Evolutionary conservation across 805 yeast genomes (phyloP).

Genomic region (Ogataea polymorpha): DNA sequence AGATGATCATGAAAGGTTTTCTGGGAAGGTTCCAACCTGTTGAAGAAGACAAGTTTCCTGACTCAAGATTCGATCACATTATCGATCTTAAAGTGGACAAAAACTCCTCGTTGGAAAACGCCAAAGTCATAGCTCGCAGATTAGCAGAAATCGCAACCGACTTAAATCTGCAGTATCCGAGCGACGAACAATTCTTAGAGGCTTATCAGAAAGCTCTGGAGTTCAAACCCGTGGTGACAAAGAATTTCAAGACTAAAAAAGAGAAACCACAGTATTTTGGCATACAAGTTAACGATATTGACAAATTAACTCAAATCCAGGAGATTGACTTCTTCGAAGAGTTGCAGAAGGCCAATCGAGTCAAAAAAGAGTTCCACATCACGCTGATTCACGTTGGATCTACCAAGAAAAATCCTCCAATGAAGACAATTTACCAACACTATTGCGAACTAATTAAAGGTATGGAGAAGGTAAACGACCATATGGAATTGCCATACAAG

Average conservation of each 20-base stretch:
- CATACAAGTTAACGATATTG: slow-evolving; percentile 25
- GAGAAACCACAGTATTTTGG: slow-evolving; percentile 45
- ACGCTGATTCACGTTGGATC: slow-evolving; percentile 53
- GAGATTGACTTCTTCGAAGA: slow-evolving; percentile 10
- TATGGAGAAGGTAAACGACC: slow-evolving; percentile 4
- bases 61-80: slow-evolving; percentile 60
- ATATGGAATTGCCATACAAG: slow-evolving; percentile 12
- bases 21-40: slow-evolving; percentile 66
- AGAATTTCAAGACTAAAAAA: slow-evolving; percentile 25
- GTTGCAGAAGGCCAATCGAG: slow-evolving; percentile 33
- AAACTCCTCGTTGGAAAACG: slow-evolving; percentile 50
- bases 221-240: slow-evolving; percentile 52
- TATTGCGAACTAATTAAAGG: slow-evolving; percentile 15
- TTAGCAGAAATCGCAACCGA: slow-evolving; percentile 43
- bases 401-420: slow-evolving; percentile 13
- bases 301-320: slow-evolving; percentile 16
- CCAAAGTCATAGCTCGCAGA: slow-evolving; percentile 38
- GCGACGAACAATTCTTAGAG: slow-evolving; percentile 36
- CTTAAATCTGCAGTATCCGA: slow-evolving; percentile 38
- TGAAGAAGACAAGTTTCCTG: slow-evolving; percentile 48
- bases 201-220: slow-evolving; percentile 54
- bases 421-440: slow-evolving; percentile 18
- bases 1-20: slow-evolving; percentile 71
- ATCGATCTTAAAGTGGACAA: slow-evolving; percentile 51
- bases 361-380: slow-evolving; percentile 61